phyloP scores from a whole-genome alignment of 2,329 filamentous ascomycete species.

The Cladosporium velox region DNA sequence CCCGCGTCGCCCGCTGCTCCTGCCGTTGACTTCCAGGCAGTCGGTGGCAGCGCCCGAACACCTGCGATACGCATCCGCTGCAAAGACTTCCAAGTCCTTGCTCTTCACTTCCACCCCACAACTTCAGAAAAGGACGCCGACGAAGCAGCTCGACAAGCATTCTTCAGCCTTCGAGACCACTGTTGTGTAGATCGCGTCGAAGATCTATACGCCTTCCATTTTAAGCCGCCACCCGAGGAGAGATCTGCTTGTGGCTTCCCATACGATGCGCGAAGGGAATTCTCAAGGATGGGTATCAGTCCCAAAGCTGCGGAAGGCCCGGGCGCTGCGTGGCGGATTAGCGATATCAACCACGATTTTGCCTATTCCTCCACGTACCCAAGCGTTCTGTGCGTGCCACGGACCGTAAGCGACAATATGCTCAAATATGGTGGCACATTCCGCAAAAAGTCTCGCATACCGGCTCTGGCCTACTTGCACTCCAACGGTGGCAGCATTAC shows the following conservation, averaged over 20 bases:
- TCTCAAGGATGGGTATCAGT: constrained; percentile 81
- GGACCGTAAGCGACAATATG: constrained; percentile 91
- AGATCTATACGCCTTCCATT: constrained; percentile 87
- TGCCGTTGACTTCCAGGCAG: constrained; percentile 38
- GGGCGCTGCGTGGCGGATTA: constrained; percentile 79
- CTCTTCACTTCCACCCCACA: constrained; percentile 78
- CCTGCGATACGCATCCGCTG: constrained; percentile 86
- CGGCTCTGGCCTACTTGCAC: constrained; percentile 90
- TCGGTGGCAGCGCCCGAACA: constrained; percentile 51
- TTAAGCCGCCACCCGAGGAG: constrained; percentile 68
- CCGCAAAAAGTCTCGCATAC: constrained; percentile 85
- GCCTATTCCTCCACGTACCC: constrained; percentile 93
- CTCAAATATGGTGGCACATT: constrained; percentile 91
- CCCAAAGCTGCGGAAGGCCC: constrained; percentile 66
- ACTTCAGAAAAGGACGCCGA: constrained; percentile 41
- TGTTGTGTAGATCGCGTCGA: constrained; percentile 82
- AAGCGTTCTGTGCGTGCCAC: constrained; percentile 78
- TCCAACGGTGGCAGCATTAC: constrained; percentile 97
- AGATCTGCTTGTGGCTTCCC: constrained; percentile 74
- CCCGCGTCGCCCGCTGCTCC: constrained; percentile 52
- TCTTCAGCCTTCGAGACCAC: constrained; percentile 78
- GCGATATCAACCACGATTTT: constrained; percentile 86
- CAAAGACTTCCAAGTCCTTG: constrained; percentile 91
- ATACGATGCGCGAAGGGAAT: constrained; percentile 85
- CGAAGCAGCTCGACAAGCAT: constrained; percentile 70